phyloP scores from a whole-genome alignment of 495 filamentous ascomycete genomes.

The Penicillium cinerascens region DNA sequence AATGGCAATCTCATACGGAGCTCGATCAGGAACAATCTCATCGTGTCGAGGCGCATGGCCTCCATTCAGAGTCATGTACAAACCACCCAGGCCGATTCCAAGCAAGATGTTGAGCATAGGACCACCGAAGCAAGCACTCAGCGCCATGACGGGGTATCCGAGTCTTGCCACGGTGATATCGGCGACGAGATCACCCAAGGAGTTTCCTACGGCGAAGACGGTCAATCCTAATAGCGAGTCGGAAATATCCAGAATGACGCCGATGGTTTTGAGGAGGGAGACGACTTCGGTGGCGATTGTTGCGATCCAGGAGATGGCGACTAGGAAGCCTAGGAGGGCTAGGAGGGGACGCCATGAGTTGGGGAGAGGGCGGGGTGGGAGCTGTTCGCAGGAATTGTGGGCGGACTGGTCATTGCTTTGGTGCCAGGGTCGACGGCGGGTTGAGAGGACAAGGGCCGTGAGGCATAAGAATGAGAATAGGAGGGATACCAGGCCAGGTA shows the following conservation, averaged over 20 bases:
- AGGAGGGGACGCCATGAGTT: constrained; percentile 64
- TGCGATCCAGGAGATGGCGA: constrained; percentile 91
- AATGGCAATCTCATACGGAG: constrained; percentile 71
- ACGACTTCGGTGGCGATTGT: constrained; percentile 97
- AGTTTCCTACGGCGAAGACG: constrained; percentile 95
- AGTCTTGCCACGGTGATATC: constrained; percentile 90
- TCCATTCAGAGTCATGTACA: constrained; percentile 69
- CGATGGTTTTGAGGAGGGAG: constrained; percentile 87
- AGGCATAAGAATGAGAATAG: constrained; percentile 65
- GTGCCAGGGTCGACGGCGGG: constrained; percentile 34
- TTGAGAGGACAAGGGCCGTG: constrained; percentile 58
- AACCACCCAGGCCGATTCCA: constrained; percentile 83
- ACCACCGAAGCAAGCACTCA: constrained; percentile 90
- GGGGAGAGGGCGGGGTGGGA: constrained; percentile 47
- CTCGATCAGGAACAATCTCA: constrained; percentile 14
- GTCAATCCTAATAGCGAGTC: constrained; percentile 96
- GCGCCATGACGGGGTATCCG: constrained; percentile 95
- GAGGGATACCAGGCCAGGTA: constrained; percentile 64
- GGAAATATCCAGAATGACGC: constrained; percentile 87
- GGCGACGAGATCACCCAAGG: constrained; percentile 88
- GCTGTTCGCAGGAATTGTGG: constrained; percentile 1
- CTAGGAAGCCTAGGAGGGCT: constrained; percentile 86
- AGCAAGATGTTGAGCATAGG: constrained; percentile 97
- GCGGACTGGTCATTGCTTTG: background rate
- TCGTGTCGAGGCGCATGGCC: constrained; percentile 15